Conservation (phyloP, 2,329 filamentous ascomycete species). For the Trichoderma sp. region DNA sequence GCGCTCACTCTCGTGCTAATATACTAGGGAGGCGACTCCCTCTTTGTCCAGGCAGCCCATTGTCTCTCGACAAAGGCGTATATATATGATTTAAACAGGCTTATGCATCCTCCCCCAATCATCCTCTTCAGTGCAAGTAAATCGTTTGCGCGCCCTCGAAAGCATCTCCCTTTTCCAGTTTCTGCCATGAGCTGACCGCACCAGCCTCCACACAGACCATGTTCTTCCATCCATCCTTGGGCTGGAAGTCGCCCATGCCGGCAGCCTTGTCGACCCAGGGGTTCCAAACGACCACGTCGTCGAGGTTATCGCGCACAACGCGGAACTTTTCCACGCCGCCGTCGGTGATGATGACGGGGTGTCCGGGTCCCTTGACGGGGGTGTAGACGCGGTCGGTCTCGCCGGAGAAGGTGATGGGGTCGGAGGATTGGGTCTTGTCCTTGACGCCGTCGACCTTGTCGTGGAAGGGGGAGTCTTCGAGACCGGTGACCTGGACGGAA, state of each 20-base stretch:
- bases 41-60: neutral
- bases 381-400: slow-evolving; percentile 91
- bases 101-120: neutral
- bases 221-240: slow-evolving; percentile 84
- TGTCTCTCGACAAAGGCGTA: neutral
- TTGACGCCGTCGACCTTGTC: slow-evolving; percentile 75
- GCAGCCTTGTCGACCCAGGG: slow-evolving; percentile 85
- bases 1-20: neutral
- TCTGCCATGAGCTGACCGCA: slow-evolving; percentile 76
- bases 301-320: slow-evolving; percentile 78
- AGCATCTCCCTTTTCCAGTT: slow-evolving; percentile 73
- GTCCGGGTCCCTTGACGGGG: slow-evolving; percentile 58
- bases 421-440: slow-evolving; percentile 62
- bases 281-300: slow-evolving; percentile 94
- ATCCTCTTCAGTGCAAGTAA: slow-evolving; percentile 27
- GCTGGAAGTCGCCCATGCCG: slow-evolving; percentile 80
- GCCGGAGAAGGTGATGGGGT: slow-evolving; percentile 64
- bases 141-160: slow-evolving; percentile 63
- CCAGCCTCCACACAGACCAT: slow-evolving; percentile 97
- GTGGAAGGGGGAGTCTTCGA: slow-evolving; percentile 71
- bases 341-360: slow-evolving; percentile 59
- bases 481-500: slow-evolving; percentile 67
- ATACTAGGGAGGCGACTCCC: neutral
- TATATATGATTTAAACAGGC: neutral
- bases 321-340: slow-evolving; percentile 64